Base-by-base conservation (phyloP, 75 land plant species). In the Larix kaempferi region DNA sequence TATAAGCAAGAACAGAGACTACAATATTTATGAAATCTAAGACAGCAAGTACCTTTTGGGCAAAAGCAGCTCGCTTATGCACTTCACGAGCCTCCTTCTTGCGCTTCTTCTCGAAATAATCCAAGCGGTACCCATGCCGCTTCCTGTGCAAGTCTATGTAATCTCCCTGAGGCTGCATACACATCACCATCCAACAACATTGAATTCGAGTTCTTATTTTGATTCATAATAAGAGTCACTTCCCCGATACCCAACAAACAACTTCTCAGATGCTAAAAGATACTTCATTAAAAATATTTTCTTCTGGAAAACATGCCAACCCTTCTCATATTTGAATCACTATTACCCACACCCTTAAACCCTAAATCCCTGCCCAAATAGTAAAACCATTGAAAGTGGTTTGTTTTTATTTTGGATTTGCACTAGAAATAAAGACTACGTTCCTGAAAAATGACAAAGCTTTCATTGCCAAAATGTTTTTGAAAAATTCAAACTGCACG, bases 41-140 rank as follows among this genome's bases (percentile, higher is more conserved):
- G 5, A 71, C 49, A 44, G 49, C 49, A 49, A 15, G 7, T 23
- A 89, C 99, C 93, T 89, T 96, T 79, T 96, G 99, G 11, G 99
- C 99, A 59, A 77, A 78, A 5, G 82, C 90, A 27, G 99, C 88
- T 12, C 92, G 91, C 88, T 94, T 91, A 83, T 96, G 97, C 49
- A 91, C 92, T 64, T 92, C 91, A 37, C 99, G 92, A 71, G 99
- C 99, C 88, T 94, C 92, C 82, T 88, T 89, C 92, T 96, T 96
- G 82, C 99, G 93, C 88, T 92, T 94, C 84, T 90, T 86, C 86
- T 96, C 99, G 83, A 94, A 94, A 80, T 89, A 91, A 78, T 96
- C 99, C 16, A 63, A 90, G 56, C 99, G 93, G 81, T 92, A 94
- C 60, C 99, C 99, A 94, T 96, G 85, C 29, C 99, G 82, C 98